Evolutionary conservation across 2,329 filamentous ascomycete genomes (phyloP), one percentile per base, ranked within the genome.

Genomic region (Helminthosporium solani): DNA sequence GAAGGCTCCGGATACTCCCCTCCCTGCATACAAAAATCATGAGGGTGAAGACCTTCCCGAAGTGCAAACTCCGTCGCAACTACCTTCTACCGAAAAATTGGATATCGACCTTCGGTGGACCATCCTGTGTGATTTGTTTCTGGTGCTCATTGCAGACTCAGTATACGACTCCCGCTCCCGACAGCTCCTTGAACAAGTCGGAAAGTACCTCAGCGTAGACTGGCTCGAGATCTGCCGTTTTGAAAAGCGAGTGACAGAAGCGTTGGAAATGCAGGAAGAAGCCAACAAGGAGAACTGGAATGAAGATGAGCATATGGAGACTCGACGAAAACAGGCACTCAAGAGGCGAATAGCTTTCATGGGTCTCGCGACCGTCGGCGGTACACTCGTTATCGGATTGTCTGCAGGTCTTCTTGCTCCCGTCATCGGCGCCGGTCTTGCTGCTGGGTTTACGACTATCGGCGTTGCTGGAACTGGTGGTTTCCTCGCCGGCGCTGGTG

Each of bases 101-200:
- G 92, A 97, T 63, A 95, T 99, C 47, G 94, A 99, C 68, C 79
- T 99, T 43, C 84, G 94, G 15, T 99, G 94, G 94, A 99, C 94
- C 0, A 87, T 97, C 0, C 81, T 99, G 2, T 99, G 94, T 66
- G 94, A 99, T 70, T 75, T 99, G 3, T 99, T 99, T 67, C 79
- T 99, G 3, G 84, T 96, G 3, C 79, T 99, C n/a, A 91, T 99
- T 58, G 88, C 92, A n/a, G 92, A 97, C 70, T 94, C 90, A 1
- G 79, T 87, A 11, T 99, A 99, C 67, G 94, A 99, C 67, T 77
- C 92, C 12, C 85, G 94, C 21, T 97, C 94, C 5, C 82, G 94
- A 53, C 80, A 85, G 33, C 75, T 99, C 21, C 75, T 99, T 5
- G 92, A 97, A 70, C 79, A 82, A 44, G 90, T 97, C 1, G 94